Percentiles rank a stretch among this genome's conserved stretches.
These are phyloP conservation scores for Beauveria caledonica DNA, from an alignment of 2,329 filamentous ascomycete species.

Conservation along the genomic window DNA sequence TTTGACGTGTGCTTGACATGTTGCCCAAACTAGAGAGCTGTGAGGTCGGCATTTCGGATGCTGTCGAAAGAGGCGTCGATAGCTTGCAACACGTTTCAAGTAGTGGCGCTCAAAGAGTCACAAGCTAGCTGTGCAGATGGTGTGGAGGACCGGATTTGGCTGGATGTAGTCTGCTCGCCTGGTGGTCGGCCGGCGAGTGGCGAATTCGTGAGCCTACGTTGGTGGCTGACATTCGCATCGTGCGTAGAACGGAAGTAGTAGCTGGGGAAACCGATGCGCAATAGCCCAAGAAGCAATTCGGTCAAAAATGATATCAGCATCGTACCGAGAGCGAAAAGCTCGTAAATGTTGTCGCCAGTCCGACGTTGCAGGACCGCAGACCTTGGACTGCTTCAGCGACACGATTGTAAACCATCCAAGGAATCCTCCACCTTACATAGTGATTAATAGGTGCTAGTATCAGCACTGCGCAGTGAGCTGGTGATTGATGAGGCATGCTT, in stretches of 20 bases:
- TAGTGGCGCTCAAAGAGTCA: constrained; percentile 4
- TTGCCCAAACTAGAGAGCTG: not conserved
- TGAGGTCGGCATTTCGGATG: not conserved
- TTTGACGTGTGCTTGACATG: not conserved
- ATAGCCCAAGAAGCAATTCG: not conserved
- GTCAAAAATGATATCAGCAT: not conserved
- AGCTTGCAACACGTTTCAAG: not conserved
- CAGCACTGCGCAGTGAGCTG: too few relatives aligned
- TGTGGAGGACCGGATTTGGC: not conserved
- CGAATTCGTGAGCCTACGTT: not conserved
- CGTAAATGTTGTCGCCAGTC: too few relatives aligned
- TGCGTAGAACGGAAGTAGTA: not conserved
- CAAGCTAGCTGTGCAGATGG: not conserved
- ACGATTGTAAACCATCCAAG: not conserved
- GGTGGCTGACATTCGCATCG: not conserved
- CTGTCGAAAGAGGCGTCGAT: not conserved
- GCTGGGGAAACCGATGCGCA: not conserved
- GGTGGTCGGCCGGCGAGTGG: not conserved
- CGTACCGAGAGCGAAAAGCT: not conserved
- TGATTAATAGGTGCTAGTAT: too few relatives aligned
- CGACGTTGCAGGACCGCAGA: not conserved
- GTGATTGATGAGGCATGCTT: too few relatives aligned
- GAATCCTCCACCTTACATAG: not conserved
- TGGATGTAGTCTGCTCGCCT: too few relatives aligned
- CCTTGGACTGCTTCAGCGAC: not conserved